These are phyloP conservation scores for Catenaria anguillulae DNA, from an alignment of 371 early-diverging fungal genomes.

Conservation along the genomic window DNA sequence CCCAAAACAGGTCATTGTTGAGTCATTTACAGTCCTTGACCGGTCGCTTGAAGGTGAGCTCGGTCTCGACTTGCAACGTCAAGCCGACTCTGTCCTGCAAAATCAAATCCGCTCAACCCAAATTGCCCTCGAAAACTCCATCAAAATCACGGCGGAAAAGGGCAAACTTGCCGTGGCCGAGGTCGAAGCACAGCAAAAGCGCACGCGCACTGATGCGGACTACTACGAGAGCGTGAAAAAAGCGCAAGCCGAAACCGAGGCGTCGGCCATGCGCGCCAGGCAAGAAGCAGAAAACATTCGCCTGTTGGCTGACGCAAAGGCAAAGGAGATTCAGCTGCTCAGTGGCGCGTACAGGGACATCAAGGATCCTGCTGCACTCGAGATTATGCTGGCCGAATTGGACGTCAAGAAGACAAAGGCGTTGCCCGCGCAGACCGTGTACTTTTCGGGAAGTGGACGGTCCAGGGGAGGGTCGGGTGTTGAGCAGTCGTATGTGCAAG, in stretches of 20 bases:
- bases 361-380: constrained; percentile 15
- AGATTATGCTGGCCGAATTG: constrained; percentile 15
- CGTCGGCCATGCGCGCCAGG: constrained; percentile 14
- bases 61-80: constrained; percentile 19
- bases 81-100: constrained; percentile 17
- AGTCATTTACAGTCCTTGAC: constrained; percentile 21
- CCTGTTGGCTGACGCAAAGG: constrained; percentile 16
- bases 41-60: constrained; percentile 17
- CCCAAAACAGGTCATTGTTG: constrained; percentile 17
- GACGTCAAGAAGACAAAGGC: constrained; percentile 21
- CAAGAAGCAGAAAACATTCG: constrained; percentile 21
- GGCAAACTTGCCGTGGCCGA: constrained; percentile 17
- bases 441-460: constrained; percentile 9
- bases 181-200: constrained; percentile 18
- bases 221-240: constrained; percentile 15
- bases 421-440: constrained; percentile 18
- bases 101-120: constrained; percentile 25
- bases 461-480: too few species aligned
- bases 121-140: constrained; percentile 18
- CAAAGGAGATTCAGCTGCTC: constrained; percentile 1
- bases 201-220: constrained; percentile 17
- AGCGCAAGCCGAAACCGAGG: constrained; percentile 17
- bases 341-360: constrained; percentile 15
- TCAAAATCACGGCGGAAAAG: constrained; percentile 17
- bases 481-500: too few species aligned